These are phyloP conservation scores for Phlebiopsis flavidoalba DNA, from an alignment of 768 basidiomycete species.

Conservation along the genomic window DNA sequence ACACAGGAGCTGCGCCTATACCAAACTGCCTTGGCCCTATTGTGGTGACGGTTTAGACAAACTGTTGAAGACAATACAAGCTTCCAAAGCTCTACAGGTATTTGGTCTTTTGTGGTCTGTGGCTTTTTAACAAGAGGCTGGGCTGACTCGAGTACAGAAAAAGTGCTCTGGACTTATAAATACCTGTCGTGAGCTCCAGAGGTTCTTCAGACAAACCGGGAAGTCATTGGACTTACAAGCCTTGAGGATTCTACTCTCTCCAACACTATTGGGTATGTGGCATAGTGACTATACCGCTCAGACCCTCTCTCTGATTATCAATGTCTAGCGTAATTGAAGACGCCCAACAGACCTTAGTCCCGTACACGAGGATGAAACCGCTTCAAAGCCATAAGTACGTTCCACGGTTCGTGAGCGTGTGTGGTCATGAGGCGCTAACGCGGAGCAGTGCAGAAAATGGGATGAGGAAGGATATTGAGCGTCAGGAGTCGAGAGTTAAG, in stretches of 20 bases:
- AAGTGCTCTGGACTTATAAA: neutral
- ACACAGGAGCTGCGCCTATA: neutral
- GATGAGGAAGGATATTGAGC: neutral
- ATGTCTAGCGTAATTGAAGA: neutral
- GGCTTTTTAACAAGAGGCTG: neutral
- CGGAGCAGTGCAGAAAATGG: neutral
- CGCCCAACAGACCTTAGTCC: neutral
- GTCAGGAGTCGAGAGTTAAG: neutral
- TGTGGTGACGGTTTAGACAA: neutral
- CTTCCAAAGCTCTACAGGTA: neutral
- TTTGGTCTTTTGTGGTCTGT: neutral
- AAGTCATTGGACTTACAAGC: neutral
- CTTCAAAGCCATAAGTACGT: neutral
- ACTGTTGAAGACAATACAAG: neutral
- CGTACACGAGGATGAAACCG: neutral
- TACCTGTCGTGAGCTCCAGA: neutral
- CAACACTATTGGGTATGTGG: neutral
- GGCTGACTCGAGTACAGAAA: neutral
- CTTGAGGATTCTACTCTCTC: neutral
- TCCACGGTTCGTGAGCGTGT: neutral
- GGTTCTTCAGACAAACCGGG: neutral
- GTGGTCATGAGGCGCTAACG: neutral
- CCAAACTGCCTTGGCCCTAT: neutral
- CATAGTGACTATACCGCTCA: neutral
- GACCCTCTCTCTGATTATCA: neutral